A percentile compares a stretch with the other conserved stretches of the same genome.
These are phyloP conservation scores for Beta corolliflora DNA, from an alignment of 179 eudicot genomes.

Conservation along the genomic window DNA sequence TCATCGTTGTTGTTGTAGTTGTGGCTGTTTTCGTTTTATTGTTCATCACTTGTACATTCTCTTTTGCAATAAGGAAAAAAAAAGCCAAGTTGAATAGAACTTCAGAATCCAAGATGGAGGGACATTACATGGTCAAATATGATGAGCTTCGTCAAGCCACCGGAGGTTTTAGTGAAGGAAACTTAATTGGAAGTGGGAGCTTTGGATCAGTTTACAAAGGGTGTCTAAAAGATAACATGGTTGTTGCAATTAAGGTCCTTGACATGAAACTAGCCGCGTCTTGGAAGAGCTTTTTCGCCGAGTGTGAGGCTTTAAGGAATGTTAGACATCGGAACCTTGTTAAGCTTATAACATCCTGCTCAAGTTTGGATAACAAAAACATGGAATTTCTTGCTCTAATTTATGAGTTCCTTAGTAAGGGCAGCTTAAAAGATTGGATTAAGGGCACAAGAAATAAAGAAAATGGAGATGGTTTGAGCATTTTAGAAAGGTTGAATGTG, in stretches of 20 bases:
- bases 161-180: constrained; percentile 16
- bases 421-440: constrained; percentile 36
- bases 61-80: constrained; percentile 16
- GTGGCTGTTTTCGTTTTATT: not conserved
- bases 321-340: constrained; percentile 41
- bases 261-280: constrained; percentile 27
- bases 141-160: constrained; percentile 39
- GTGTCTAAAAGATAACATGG: constrained; percentile 12
- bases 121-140: constrained; percentile 25
- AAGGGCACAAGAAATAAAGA: constrained; percentile 18
- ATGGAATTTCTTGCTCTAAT: constrained; percentile 38
- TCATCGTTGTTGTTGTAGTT: not conserved
- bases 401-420: constrained; percentile 27
- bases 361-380: constrained; percentile 37
- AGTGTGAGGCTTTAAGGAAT: constrained; percentile 40
- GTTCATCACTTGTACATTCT: not conserved
- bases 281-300: constrained; percentile 39
- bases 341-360: constrained; percentile 38
- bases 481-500: constrained; percentile 30
- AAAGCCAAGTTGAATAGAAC: constrained; percentile 9
- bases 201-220: constrained; percentile 38
- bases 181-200: constrained; percentile 31
- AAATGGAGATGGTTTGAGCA: constrained; percentile 33
- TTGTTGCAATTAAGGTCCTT: constrained; percentile 36
- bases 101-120: not conserved